Base-by-base conservation (phyloP, 106 monocot genomes). In the Iris macrosiphon region DNA sequence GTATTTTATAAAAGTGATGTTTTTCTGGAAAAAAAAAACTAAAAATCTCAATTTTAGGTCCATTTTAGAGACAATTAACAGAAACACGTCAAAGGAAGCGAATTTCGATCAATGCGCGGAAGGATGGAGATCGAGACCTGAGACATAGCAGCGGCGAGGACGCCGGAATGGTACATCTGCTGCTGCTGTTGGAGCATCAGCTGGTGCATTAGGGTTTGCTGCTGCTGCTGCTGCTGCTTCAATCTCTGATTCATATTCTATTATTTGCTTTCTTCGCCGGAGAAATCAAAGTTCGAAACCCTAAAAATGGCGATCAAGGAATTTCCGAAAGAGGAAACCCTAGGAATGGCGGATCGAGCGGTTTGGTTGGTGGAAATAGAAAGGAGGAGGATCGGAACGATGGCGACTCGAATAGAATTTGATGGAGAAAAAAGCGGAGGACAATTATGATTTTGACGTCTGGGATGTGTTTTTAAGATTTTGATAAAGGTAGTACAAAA, bases 201-300 rank as follows among this genome's bases (percentile, higher is more conserved):
- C 67, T 81, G 80, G 63, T 81, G 75, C 75, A 81, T 75, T 21
- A 81, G 42, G 11, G 80, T 67, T 29, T 68, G 57, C 70, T 70
- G 65, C 31, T 62, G 53, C 60, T 77, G 70, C 64, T 72, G 64
- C 64, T 65, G 64, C 65, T 67, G 55, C 61, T 70, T 55, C 22
- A 50, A 43, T 33, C 57, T 68, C 56, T 49, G 45, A 26, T 61
- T 52, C 60, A 66, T 66, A 43, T 40, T 52, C 59, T 12, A 20
- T 33, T n/a, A n/a, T n/a, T n/a, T n/a, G n/a, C n/a, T n/a, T n/a
- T n/a, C n/a, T n/a, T n/a, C n/a, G n/a, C n/a, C n/a, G n/a, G n/a
- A n/a, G n/a, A n/a, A n/a, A 33, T 28, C 5, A 31, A 17, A 37
- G n/a, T 31, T 22, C 7, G 2, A 20, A 25, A 37, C 37, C 12